These are phyloP conservation scores for Lactarius sp. DNA, from an alignment of 768 basidiomycete species.

Conservation along the genomic window DNA sequence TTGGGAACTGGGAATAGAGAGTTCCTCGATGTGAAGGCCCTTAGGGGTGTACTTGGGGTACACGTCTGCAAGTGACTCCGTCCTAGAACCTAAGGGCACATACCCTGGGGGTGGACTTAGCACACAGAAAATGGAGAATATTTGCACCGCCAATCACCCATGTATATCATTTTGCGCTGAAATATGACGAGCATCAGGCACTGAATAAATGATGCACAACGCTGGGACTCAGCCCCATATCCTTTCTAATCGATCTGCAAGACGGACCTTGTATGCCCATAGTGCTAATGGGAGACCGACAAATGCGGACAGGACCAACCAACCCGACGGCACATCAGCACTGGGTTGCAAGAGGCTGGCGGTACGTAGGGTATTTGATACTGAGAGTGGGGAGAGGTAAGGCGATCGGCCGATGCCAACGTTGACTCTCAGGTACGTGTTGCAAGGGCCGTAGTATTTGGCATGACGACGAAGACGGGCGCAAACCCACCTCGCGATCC, in stretches of 20 bases:
- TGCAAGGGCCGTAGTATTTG: background rate
- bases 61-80: slow-evolving; percentile 32
- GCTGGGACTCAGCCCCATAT: background rate
- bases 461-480: background rate
- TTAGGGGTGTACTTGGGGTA: slow-evolving; percentile 24
- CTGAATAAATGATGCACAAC: slow-evolving; percentile 27
- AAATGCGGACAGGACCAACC: slow-evolving; percentile 16
- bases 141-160: slow-evolving; percentile 31
- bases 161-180: slow-evolving; percentile 49
- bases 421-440: background rate
- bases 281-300: slow-evolving; percentile 23
- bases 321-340: slow-evolving; percentile 15
- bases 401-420: background rate
- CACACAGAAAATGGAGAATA: background rate
- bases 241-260: background rate
- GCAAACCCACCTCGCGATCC: background rate
- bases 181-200: slow-evolving; percentile 45
- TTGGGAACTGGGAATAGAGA: slow-evolving; percentile 27
- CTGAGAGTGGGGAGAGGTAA: background rate
- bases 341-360: slow-evolving; percentile 17
- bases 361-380: background rate
- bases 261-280: slow-evolving; percentile 25
- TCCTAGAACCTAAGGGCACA: slow-evolving; percentile 38
- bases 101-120: slow-evolving; percentile 31
- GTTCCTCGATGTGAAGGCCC: slow-evolving; percentile 31